Evolutionary conservation across 139 green algal species (phyloP).

Genomic region (Edaphochlamys debaryana): DNA sequence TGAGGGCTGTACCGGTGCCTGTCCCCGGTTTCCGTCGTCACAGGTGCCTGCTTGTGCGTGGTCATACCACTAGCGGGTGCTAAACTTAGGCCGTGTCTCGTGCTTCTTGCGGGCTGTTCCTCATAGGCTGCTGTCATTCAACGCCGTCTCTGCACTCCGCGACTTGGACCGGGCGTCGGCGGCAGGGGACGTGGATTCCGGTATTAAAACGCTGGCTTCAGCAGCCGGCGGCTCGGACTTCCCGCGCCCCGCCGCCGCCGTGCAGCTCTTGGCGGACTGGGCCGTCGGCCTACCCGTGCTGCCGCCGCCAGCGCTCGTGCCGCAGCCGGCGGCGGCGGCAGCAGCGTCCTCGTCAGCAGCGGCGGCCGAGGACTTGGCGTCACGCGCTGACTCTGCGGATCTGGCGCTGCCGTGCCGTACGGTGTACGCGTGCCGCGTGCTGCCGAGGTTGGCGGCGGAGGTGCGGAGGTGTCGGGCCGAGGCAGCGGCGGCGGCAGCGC

Average conservation of each 20-base stretch:
- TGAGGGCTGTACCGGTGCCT: no score
- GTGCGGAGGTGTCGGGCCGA: neutral
- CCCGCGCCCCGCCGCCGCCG: neutral
- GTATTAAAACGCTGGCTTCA: neutral
- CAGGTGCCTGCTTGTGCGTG: no score
- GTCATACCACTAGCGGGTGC: no score
- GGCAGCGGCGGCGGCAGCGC: neutral
- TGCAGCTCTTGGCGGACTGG: slow-evolving; percentile 30
- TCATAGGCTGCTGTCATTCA: slow-evolving; percentile 42
- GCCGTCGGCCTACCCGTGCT: slow-evolving; percentile 4
- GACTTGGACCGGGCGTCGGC: slow-evolving; percentile 31
- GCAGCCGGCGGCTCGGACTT: slow-evolving; percentile 3
- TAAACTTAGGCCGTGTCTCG: no score
- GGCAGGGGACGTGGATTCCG: slow-evolving; percentile 23
- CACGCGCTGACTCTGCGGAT: neutral
- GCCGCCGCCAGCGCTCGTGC: slow-evolving; percentile 8
- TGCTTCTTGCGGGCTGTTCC: no score
- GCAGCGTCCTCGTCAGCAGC: neutral
- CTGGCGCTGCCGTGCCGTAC: slow-evolving; percentile 12
- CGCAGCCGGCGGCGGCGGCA: neutral
- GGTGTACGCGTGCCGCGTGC: slow-evolving; percentile 21
- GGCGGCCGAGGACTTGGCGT: neutral
- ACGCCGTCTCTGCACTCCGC: neutral
- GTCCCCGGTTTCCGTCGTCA: no score
- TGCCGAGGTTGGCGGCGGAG: slow-evolving; percentile 14